Percentiles rank a stretch among this genome's conserved stretches.
phyloP scores from a whole-genome alignment of 129 eudicot species.

The Deinandra increscens region DNA sequence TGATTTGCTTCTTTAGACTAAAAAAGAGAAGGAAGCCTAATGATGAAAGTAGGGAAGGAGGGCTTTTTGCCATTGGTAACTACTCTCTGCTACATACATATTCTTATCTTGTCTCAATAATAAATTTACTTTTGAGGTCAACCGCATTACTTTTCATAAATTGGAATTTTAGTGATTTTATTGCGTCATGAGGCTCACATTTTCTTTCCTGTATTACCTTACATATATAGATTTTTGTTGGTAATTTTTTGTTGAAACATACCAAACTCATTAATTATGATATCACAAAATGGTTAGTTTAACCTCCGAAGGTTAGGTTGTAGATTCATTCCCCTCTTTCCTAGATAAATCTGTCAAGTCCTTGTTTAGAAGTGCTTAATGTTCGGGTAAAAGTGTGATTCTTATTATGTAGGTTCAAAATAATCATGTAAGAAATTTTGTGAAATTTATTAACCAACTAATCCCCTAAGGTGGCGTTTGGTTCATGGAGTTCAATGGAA shows the following conservation, averaged over 20 bases:
- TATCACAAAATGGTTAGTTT: conserved; percentile 2
- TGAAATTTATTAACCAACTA: too few relatives aligned
- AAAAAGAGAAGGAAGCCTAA: conserved; percentile 17
- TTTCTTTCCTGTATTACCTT: not conserved
- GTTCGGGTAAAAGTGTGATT: not conserved
- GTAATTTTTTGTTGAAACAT: not conserved
- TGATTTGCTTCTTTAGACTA: conserved; percentile 26
- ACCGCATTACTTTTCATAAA: not conserved
- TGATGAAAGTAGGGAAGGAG: conserved; percentile 16
- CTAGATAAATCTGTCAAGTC: not conserved
- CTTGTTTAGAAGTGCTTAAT: not conserved
- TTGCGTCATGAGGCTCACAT: not conserved
- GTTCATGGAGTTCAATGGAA: too few relatives aligned
- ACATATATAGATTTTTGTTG: not conserved
- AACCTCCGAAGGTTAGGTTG: not conserved
- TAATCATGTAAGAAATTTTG: too few relatives aligned
- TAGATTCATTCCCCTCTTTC: not conserved
- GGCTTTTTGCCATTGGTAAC: conserved; percentile 25
- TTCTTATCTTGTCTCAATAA: not conserved
- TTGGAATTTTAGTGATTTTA: not conserved
- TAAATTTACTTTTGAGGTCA: conserved; percentile 3
- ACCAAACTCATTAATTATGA: not conserved
- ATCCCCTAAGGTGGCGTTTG: too few relatives aligned
- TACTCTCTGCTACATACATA: conserved; percentile 5
- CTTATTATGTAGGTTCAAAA: too few relatives aligned